Percentiles rank a stretch among this genome's conserved stretches.
Conservation (phyloP, 2,329 filamentous ascomycete species). For the Massarina eburnea region DNA sequence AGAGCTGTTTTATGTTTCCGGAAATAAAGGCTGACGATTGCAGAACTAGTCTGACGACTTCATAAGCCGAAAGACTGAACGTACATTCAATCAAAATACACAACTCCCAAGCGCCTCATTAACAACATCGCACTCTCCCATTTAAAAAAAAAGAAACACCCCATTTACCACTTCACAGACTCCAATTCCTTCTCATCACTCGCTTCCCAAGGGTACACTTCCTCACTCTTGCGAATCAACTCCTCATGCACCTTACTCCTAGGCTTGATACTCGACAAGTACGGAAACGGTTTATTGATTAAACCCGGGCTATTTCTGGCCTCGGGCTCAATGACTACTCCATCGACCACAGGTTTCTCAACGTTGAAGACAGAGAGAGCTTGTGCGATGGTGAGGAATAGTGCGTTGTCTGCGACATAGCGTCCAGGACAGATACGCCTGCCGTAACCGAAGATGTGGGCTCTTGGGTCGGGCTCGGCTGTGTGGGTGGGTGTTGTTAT, state of each 20-base stretch:
- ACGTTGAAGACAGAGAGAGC: conserved; percentile 52
- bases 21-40: no score
- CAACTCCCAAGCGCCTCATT: no score
- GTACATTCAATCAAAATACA: no score
- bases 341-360: conserved; percentile 39
- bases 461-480: conserved; percentile 42
- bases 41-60: no score
- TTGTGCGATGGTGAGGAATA: conserved; percentile 48
- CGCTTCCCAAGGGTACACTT: conserved; percentile 42
- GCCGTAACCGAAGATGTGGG: conserved; percentile 43
- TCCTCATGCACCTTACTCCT: conserved; percentile 35
- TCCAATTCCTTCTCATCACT: conserved; percentile 39
- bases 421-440: conserved; percentile 48
- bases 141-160: no score
- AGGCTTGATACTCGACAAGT: conserved; percentile 36
- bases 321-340: conserved; percentile 38
- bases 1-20: no score
- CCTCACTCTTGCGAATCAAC: conserved; percentile 38
- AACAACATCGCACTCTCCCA: no score
- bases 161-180: conserved; percentile 6
- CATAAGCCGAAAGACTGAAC: no score
- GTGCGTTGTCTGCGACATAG: conserved; percentile 43
- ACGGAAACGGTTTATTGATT: conserved; percentile 45
- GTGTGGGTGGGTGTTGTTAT: conserved; percentile 29
- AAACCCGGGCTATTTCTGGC: conserved; percentile 40